Conservation (phyloP, 108 stramenopile species). For the Nitzschia sp. region DNA sequence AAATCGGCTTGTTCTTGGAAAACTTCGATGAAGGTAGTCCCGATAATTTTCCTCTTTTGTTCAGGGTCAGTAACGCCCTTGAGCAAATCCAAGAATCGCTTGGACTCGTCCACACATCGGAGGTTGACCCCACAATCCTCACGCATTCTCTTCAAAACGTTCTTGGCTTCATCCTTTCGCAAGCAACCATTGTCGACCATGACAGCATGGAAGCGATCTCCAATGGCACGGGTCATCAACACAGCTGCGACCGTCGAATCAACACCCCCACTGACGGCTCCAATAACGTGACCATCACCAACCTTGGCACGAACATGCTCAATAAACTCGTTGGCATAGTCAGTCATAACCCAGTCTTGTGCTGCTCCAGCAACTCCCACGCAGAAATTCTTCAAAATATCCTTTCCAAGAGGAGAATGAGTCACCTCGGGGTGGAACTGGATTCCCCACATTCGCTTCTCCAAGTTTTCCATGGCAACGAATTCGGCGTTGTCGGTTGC, state of each 20-base stretch:
- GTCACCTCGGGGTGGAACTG: conserved; percentile 99
- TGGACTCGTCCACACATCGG: conserved; percentile 89
- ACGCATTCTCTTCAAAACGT: conserved; percentile 82
- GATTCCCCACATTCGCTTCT: conserved; percentile 86
- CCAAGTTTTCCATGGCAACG: conserved; percentile 89
- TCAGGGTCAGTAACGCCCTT: conserved; percentile 96
- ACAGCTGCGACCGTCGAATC: conserved; percentile 98
- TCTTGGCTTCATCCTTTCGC: conserved; percentile 90
- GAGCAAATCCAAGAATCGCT: conserved; percentile 84
- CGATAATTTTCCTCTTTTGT: conserved; percentile 96
- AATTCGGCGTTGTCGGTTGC: conserved; percentile 88
- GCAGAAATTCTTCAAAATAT: conserved; percentile 89
- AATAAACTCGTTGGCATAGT: conserved; percentile 96
- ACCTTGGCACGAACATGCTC: conserved; percentile 82
- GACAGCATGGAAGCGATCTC: conserved; percentile 96
- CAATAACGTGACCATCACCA: conserved; percentile 95
- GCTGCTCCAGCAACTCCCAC: conserved; percentile 84
- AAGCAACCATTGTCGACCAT: conserved; percentile 98
- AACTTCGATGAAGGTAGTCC: conserved; percentile 94
- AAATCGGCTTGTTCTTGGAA: conserved; percentile 93
- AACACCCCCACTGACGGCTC: conserved; percentile 99
- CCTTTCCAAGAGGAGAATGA: conserved; percentile 85
- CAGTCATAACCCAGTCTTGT: conserved; percentile 95
- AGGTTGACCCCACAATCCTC: conserved; percentile 94
- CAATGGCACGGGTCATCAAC: conserved; percentile 94